phyloP scores from a whole-genome alignment of 139 green algal genomes.

The Micractinium sp. region DNA sequence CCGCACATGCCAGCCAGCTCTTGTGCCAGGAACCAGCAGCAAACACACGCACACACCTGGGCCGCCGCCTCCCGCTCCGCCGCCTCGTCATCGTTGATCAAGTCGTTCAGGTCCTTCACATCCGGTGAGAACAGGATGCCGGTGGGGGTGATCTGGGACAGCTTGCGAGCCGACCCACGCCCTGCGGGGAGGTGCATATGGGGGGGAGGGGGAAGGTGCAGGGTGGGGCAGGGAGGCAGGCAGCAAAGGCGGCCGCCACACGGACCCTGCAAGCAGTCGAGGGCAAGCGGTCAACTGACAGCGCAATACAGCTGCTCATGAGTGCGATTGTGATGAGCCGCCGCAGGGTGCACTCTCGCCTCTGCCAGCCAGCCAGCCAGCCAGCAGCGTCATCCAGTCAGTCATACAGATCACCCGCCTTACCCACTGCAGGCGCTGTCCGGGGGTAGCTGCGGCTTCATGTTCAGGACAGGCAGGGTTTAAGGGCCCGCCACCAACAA shows the following conservation, averaged over 20 bases:
- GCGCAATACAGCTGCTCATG: too few relatives aligned
- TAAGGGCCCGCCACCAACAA: too few relatives aligned
- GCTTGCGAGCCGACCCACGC: conserved; percentile 20
- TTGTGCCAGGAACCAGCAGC: too few relatives aligned
- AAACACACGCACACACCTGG: conserved; percentile 23
- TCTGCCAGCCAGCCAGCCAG: too few relatives aligned
- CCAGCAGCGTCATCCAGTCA: too few relatives aligned
- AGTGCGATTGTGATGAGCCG: too few relatives aligned
- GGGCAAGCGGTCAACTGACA: background rate
- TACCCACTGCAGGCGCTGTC: too few relatives aligned
- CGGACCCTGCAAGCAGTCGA: background rate
- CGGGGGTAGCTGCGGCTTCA: too few relatives aligned
- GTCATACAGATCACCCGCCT: too few relatives aligned
- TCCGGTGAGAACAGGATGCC: conserved; percentile 47
- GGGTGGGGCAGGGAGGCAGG: background rate
- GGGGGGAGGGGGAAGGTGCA: background rate
- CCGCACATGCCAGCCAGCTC: too few relatives aligned
- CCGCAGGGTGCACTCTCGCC: too few relatives aligned
- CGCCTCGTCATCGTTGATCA: conserved; percentile 68
- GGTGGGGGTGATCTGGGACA: conserved; percentile 10
- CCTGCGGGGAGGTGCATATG: background rate
- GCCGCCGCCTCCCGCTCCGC: conserved; percentile 70
- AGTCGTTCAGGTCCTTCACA: conserved; percentile 54
- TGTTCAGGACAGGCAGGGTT: too few relatives aligned
- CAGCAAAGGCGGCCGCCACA: background rate